A percentile compares a stretch with the other conserved stretches of the same genome.
These are phyloP conservation scores for Gossypium turneri DNA, from an alignment of 345 rosid genomes.

Conservation along the genomic window DNA sequence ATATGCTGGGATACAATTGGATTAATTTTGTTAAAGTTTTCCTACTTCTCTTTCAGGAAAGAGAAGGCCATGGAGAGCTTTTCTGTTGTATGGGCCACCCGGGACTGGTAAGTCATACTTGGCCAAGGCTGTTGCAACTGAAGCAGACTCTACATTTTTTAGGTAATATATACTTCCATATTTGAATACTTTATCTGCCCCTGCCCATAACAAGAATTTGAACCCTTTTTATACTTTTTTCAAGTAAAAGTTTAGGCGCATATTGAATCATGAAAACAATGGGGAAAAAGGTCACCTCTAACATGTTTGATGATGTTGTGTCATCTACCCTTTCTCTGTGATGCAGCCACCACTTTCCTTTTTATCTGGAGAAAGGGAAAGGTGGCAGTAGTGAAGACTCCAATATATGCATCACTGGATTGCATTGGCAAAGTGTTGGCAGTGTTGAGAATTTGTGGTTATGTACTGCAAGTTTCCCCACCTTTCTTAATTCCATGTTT, in stretches of 20 bases:
- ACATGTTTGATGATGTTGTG: background rate
- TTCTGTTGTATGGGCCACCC: constrained; percentile 48
- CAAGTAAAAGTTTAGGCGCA: background rate
- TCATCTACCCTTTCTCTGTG: background rate
- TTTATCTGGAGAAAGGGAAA: background rate
- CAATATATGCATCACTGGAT: background rate
- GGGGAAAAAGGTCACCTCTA: background rate
- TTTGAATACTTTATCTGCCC: background rate
- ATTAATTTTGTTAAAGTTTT: background rate
- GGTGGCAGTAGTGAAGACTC: background rate
- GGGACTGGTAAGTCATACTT: constrained; percentile 82
- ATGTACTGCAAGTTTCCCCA: background rate
- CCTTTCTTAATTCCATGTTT: background rate
- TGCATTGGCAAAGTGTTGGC: background rate
- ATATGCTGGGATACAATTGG: background rate
- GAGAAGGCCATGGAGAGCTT: constrained; percentile 58
- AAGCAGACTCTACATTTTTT: constrained; percentile 31
- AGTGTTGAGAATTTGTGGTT: background rate
- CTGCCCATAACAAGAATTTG: background rate
- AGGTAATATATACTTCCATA: constrained; percentile 35
- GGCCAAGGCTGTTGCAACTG: constrained; percentile 80
- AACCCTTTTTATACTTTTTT: background rate
- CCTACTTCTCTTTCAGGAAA: constrained; percentile 41
- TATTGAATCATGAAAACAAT: background rate
- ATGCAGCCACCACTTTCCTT: background rate